Evolutionary conservation across 208 protist genomes (phyloP), one percentile per base, ranked within the genome.

Genomic region (Wallacemonas sp.): DNA sequence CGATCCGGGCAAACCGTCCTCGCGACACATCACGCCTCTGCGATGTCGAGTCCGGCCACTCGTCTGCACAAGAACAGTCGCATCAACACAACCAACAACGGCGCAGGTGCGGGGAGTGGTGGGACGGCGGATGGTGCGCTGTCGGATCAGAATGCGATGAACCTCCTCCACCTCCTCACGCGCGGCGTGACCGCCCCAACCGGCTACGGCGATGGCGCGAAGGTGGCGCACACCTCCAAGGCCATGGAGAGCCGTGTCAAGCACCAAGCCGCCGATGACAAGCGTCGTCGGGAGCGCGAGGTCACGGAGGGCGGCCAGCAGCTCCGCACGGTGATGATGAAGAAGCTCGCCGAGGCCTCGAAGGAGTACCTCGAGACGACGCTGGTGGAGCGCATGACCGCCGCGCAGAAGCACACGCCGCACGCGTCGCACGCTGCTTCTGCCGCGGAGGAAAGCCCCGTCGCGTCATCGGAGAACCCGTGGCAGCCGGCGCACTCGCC

Each of bases 291-390:
- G 38, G 48, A 55, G 65, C 73, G 65, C 28, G 65, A 57, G 25
- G 44, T 77, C 23, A 76, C 72, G 12, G 67, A 63, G 38, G 50
- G 64, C 29, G 78, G 82, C 1, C 59, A 65, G 26, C 74, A 46
- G 14, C 66, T 94, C 23, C 77, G 77, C 41, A 45, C 57, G 4
- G 80, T 70, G 38, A 73, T 89, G 31, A 64, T 91, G 49, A 82
- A 83, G 33, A 72, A 77, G 33, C 77, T 94, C 26, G 81, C 86
- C 2, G 79, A 77, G 41, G 78, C 87, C 57, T 94, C 85, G 8
- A 88, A 85, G 54, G 48, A 66, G 39, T 94, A 88, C 65, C 70
- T 94, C 12, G 89, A 91, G 54, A 68, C 72, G 20, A 84, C 87
- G 3, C 81, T 94, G 2, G 82, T 87, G 67, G 79, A 89, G 33